A percentile compares a stretch with the other conserved stretches of the same genome.
These are phyloP conservation scores for Metschnikowia cubensis DNA, from an alignment of 805 yeast species.

Conservation along the genomic window DNA sequence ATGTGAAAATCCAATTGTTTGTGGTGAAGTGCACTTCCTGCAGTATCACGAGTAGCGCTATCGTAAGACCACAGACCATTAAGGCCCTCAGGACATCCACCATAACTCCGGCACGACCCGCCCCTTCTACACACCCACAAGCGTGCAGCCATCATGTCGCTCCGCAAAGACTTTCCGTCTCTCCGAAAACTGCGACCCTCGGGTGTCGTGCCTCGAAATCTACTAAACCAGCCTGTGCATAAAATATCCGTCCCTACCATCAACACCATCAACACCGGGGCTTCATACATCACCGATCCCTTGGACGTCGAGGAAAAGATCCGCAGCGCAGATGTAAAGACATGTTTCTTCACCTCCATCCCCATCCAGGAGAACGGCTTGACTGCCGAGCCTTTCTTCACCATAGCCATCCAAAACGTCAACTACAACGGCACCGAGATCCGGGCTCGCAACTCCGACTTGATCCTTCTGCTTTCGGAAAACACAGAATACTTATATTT, in stretches of 20 bases:
- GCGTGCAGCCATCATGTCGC: conserved; percentile 7
- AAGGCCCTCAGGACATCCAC: neutral
- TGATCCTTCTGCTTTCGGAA: conserved; percentile 8
- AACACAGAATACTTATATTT: conserved; percentile 10
- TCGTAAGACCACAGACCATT: neutral
- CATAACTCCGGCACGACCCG: neutral
- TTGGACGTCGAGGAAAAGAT: conserved; percentile 7
- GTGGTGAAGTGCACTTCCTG: neutral
- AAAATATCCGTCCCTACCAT: conserved; percentile 14
- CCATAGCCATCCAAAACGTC: conserved; percentile 6
- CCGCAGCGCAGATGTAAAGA: conserved; percentile 11
- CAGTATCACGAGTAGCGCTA: conserved; percentile 1
- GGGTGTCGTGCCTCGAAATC: conserved; percentile 18
- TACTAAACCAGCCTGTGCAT: conserved; percentile 9
- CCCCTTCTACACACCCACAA: neutral
- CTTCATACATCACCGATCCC: conserved; percentile 13
- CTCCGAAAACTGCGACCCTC: conserved; percentile 14
- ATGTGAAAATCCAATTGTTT: neutral
- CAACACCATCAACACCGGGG: conserved; percentile 10
- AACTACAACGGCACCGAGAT: conserved; percentile 16
- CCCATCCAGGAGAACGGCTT: conserved; percentile 14
- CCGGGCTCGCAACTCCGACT: conserved; percentile 2
- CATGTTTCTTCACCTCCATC: conserved; percentile 13
- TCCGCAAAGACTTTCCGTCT: conserved; percentile 14
- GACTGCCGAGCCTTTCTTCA: conserved; percentile 8